Evolutionary conservation across 2,329 filamentous ascomycete genomes (phyloP).

Genomic region (Neofusicoccum sp.): DNA sequence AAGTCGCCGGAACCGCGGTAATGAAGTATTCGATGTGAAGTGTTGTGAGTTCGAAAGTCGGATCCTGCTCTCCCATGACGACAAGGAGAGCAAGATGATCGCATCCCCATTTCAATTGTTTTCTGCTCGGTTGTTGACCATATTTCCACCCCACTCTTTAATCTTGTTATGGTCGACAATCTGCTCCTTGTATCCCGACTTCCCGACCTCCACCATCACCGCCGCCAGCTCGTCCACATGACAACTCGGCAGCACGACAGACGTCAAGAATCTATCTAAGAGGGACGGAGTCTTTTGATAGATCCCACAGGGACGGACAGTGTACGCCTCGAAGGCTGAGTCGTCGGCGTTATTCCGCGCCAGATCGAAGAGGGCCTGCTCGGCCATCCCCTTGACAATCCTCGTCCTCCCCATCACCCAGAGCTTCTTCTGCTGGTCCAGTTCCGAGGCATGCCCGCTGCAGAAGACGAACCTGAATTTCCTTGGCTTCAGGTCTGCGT

Average conservation of each 20-base stretch:
- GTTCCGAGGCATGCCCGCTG: not conserved
- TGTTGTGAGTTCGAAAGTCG: too few species aligned
- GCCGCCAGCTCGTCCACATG: slow-evolving; percentile 1
- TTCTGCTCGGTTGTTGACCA: too few species aligned
- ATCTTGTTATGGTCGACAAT: not conserved
- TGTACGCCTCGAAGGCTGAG: not conserved
- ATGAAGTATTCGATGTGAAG: too few species aligned
- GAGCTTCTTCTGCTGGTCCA: not conserved
- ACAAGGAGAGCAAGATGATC: too few species aligned
- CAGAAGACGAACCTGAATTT: not conserved
- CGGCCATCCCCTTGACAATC: not conserved
- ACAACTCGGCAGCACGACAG: slow-evolving; percentile 5
- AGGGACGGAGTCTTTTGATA: not conserved
- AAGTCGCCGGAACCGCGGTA: too few species aligned
- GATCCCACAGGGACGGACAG: not conserved
- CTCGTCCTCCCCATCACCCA: slow-evolving; percentile 6
- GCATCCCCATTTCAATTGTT: too few species aligned
- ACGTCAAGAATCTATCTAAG: not conserved
- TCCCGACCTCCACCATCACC: not conserved
- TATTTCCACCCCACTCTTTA: not conserved
- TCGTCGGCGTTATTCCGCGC: not conserved
- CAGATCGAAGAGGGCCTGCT: not conserved
- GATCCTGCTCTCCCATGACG: too few species aligned
- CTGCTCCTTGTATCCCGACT: not conserved
- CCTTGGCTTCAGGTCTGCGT: too few species aligned